phyloP scores from a whole-genome alignment of 305 asterid species.

The Salvia sclarea region DNA sequence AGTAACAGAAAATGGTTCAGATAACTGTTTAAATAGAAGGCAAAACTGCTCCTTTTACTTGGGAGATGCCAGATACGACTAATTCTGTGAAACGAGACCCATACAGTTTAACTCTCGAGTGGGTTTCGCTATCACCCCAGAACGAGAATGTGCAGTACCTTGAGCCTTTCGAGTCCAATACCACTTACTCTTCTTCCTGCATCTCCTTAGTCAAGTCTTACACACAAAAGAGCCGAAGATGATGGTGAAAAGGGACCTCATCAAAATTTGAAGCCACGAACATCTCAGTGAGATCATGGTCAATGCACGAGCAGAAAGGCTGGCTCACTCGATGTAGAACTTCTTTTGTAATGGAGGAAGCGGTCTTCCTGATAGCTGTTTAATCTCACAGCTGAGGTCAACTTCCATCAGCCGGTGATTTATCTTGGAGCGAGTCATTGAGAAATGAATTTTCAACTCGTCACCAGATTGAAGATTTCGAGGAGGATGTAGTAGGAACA shows the following conservation, averaged over 20 bases:
- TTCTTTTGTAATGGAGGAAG: conserved; percentile 49
- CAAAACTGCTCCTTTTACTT: background rate
- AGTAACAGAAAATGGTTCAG: background rate
- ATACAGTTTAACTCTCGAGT: background rate
- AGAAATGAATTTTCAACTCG: conserved; percentile 44
- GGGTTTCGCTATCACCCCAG: background rate
- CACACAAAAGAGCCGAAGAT: background rate
- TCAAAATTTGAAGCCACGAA: background rate
- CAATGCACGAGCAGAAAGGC: background rate
- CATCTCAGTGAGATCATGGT: background rate
- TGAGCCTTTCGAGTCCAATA: conserved; percentile 25
- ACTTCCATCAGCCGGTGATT: conserved; percentile 89
- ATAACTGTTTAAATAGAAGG: background rate
- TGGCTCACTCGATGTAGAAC: conserved; percentile 67
- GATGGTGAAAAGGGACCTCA: background rate
- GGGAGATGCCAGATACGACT: background rate
- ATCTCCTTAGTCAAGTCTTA: background rate
- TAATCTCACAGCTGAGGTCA: conserved; percentile 59
- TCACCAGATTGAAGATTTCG: conserved; percentile 50
- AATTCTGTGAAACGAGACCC: background rate
- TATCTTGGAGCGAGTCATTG: conserved; percentile 73
- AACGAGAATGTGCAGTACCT: background rate
- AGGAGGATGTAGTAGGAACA: conserved; percentile 74
- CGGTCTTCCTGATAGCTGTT: conserved; percentile 48
- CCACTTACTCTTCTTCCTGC: conserved; percentile 13